Evolutionary conservation across 2,329 filamentous ascomycete species (phyloP).

Genomic region (Arthrobotrys pseudoclavata): DNA sequence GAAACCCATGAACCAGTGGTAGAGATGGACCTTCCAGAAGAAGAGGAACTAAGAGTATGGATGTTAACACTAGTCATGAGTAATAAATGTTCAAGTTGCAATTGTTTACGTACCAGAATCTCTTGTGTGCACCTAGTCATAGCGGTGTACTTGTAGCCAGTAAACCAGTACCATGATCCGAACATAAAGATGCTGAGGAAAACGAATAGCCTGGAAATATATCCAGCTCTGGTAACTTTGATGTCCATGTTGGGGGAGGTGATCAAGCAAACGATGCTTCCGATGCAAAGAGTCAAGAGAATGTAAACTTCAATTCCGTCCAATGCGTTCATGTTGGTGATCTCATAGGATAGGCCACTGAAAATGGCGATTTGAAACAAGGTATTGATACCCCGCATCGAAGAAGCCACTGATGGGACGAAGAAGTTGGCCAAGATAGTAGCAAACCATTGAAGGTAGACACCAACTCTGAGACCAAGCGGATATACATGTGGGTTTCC

Average conservation of each 20-base stretch:
- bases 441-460: constrained; percentile 59
- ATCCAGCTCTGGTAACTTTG: constrained; percentile 54
- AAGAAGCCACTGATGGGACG: constrained; percentile 50
- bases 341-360: constrained; percentile 48
- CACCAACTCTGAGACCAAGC: constrained; percentile 49
- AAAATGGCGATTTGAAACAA: constrained; percentile 55
- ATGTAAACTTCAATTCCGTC: constrained; percentile 58
- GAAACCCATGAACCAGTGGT: constrained; percentile 59
- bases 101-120: constrained; percentile 43
- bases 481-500: constrained; percentile 52
- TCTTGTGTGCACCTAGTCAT: constrained; percentile 58
- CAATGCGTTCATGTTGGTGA: constrained; percentile 50
- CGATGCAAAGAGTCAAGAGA: constrained; percentile 56
- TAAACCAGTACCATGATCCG: constrained; percentile 59
- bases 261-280: constrained; percentile 57
- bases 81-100: background rate
- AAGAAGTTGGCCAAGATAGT: constrained; percentile 60
- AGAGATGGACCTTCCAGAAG: constrained; percentile 59
- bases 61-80: background rate
- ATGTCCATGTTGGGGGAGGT: constrained; percentile 57
- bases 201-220: constrained; percentile 49
- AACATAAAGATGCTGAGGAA: constrained; percentile 59
- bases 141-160: constrained; percentile 46
- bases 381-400: constrained; percentile 57
- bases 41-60: constrained; percentile 50